Evolutionary conservation across 768 basidiomycete species (phyloP), one percentile per base, ranked within the genome.

Genomic region (Coprinopsis cinerea): DNA sequence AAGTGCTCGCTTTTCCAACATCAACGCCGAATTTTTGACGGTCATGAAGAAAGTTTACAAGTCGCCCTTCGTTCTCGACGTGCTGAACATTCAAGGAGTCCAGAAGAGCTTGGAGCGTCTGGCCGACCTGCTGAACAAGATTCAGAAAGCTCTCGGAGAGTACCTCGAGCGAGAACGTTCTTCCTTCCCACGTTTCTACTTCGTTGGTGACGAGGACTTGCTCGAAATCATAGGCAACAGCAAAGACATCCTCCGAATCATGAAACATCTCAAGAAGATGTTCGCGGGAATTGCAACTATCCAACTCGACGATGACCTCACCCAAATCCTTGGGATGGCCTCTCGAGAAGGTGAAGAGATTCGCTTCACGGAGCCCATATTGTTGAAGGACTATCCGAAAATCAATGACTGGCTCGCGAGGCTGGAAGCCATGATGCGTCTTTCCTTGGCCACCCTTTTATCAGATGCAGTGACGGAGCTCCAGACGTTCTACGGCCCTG

Each of bases 31-130:
- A 63, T 99, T 99, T 71, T 75, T 98, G 44, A 83, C 90, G 0
- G 93, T 97, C 56, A 98, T 99, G 96, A 98, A 97, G 76, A 95
- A 95, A 67, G 96, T 99, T 51, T 94, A 95, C 81, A 98, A 98
- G 69, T 97, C 95, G 13, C 94, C 96, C 0, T 95, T 97, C 66
- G 85, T 98, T 37, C 72, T 97, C 44, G 96, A 99, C 59, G 93
- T 99, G 49, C 82, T 98, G 77, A 94, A 94, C 63, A 95, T 98
- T 56, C 85, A 82, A 52, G 89, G 88, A 25, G 88, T 99, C 51
- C 96, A 99, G 71, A 98, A 99, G 72, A 93, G 88, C 55, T 72
- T 99, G 56, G 96, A 99, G 67, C 92, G 96, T 48, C 79, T 99
- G 10, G 92, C 94, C 1, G 96, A 99, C 57, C 75, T 97, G 27